These are phyloP conservation scores for Prunus yedoensis DNA, from an alignment of 331 rosid species.

Conservation along the genomic window DNA sequence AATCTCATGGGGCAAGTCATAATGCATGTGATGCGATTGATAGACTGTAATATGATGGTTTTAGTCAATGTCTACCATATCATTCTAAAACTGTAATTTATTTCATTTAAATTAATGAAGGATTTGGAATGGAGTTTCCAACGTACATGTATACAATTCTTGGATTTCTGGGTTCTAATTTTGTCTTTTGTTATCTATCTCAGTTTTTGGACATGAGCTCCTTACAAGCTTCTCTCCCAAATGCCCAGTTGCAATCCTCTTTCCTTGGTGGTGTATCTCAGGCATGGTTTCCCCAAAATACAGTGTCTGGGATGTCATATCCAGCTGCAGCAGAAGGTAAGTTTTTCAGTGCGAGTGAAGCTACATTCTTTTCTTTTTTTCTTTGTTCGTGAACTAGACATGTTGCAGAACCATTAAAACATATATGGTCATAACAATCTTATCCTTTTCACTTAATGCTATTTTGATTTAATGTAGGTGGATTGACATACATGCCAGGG, in stretches of 20 bases:
- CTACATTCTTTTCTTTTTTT: neutral
- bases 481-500: conserved; percentile 59
- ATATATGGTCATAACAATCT: too few relatives aligned
- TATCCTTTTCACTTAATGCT: neutral
- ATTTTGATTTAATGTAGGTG: conserved; percentile 46
- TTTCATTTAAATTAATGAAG: conserved; percentile 2
- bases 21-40: neutral
- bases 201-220: conserved; percentile 53
- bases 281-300: conserved; percentile 49
- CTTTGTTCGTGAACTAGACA: neutral
- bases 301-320: conserved; percentile 29
- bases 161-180: conserved; percentile 1
- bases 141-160: neutral
- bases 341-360: neutral
- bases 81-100: neutral
- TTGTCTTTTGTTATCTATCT: neutral
- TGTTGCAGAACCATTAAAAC: neutral
- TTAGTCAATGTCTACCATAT: neutral
- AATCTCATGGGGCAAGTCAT: neutral
- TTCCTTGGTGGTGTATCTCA: conserved; percentile 37
- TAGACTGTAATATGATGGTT: neutral
- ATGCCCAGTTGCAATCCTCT: conserved; percentile 35
- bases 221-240: conserved; percentile 47
- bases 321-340: conserved; percentile 46
- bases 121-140: neutral